Percentiles rank a stretch among this genome's conserved stretches.
Evolutionary conservation across 345 rosid species (phyloP).

Genomic region (Ceriops tagal): DNA sequence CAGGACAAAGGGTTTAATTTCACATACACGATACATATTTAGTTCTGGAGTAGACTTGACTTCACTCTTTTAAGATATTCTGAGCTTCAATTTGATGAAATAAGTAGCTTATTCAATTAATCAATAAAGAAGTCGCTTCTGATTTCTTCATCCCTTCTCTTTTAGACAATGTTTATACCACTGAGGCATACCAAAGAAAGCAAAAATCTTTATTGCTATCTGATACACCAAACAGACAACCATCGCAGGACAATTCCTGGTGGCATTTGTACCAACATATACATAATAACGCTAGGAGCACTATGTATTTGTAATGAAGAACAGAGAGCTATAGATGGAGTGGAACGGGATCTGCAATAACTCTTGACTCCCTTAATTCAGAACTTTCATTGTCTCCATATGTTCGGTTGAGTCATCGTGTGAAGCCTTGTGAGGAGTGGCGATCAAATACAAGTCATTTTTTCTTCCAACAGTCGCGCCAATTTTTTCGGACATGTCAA

Average conservation of each 20-base stretch:
- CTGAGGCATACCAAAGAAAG: too few species aligned
- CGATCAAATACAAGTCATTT: slow-evolving; percentile 12
- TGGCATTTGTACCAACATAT: too few species aligned
- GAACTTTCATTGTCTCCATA: slow-evolving; percentile 4
- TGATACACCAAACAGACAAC: not conserved
- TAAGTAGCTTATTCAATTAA: too few species aligned
- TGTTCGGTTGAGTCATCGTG: not conserved
- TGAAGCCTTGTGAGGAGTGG: slow-evolving; percentile 1
- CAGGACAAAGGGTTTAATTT: too few species aligned
- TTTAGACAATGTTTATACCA: too few species aligned
- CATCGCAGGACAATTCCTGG: not conserved
- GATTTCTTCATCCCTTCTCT: too few species aligned
- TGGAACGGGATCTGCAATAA: not conserved
- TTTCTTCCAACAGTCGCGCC: slow-evolving; percentile 19
- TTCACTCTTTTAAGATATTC: not conserved
- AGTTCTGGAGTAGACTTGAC: not conserved
- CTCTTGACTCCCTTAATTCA: not conserved
- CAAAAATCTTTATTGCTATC: not conserved
- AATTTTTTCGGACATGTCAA: slow-evolving; percentile 15
- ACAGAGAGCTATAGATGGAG: not conserved
- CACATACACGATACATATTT: not conserved
- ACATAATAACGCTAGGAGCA: not conserved
- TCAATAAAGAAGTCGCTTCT: too few species aligned
- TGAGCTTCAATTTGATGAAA: too few species aligned
- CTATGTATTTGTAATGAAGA: not conserved